Evolutionary conservation across 768 basidiomycete genomes (phyloP), one percentile per base, ranked within the genome.

Genomic region (Sporobolomyces pararoseus): DNA sequence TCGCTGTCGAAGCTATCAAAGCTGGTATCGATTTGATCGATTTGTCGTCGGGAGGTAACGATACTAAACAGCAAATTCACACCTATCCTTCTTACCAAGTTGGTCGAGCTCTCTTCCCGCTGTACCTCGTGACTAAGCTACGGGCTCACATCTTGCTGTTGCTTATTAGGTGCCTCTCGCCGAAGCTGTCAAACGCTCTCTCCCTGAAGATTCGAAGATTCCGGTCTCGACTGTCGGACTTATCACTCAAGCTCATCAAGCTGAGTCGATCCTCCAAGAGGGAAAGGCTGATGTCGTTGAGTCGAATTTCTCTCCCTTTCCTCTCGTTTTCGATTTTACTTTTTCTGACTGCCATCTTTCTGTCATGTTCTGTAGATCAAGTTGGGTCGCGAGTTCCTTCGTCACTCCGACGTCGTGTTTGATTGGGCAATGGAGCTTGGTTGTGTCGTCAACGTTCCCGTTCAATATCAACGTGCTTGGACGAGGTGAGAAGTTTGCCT

Each of bases 101-200:
- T 66, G 49, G 78, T 66, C 29, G 13, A 12, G 10, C 39, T 17
- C 14, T 42, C n/a, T n/a, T n/a, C n/a, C n/a, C n/a, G n/a, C n/a
- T n/a, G n/a, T n/a, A n/a, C n/a, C n/a, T n/a, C n/a, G n/a, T n/a
- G n/a, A n/a, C n/a, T n/a, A n/a, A n/a, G n/a, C n/a, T n/a, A n/a
- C n/a, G n/a, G n/a, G n/a, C n/a, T n/a, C n/a, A n/a, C n/a, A n/a
- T n/a, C n/a, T n/a, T n/a, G n/a, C n/a, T n/a, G n/a, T n/a, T n/a
- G n/a, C n/a, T n/a, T n/a, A n/a, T n/a, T n/a, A 89, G 85, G 85
- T 88, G 1, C 86, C 84, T 4, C 89, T 88, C 75, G 86, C 89
- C 2, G 85, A 84, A 65, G 83, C 82, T 21, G 79, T 89, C 65
- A 87, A 89, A 79, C 83, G 83, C 60, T 79, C 83, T 29, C 76